A percentile compares a stretch with the other conserved stretches of the same genome.
These are phyloP conservation scores for Limnomonas spitsbergensis DNA, from an alignment of 139 green algal genomes.

Conservation along the genomic window DNA sequence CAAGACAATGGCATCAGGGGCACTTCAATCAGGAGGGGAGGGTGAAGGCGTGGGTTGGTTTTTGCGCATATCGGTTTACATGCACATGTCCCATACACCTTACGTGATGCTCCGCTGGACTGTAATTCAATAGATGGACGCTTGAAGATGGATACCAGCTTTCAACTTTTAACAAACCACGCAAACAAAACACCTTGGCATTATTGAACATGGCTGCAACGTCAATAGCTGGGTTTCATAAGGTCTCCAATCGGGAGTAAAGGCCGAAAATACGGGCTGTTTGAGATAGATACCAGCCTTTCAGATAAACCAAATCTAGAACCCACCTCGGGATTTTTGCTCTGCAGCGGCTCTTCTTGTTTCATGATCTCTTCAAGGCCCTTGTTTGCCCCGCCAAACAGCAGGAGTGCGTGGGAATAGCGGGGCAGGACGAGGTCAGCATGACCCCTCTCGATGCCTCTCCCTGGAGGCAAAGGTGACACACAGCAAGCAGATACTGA, in stretches of 20 bases:
- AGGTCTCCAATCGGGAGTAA: background rate
- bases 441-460: background rate
- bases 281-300: background rate
- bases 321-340: background rate
- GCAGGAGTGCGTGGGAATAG: background rate
- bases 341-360: background rate
- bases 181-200: too few relatives aligned
- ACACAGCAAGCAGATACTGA: background rate
- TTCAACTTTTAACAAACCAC: constrained; percentile 1
- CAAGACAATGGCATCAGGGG: background rate
- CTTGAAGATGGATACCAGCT: background rate
- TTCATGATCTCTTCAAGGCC: constrained; percentile 8
- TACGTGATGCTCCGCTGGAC: background rate
- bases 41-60: too few relatives aligned
- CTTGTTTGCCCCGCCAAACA: background rate
- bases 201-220: background rate
- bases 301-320: too few relatives aligned
- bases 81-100: background rate
- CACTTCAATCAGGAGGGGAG: too few relatives aligned
- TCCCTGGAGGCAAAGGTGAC: background rate
- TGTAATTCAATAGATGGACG: too few relatives aligned
- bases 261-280: background rate
- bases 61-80: background rate
- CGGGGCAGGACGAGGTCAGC: background rate
- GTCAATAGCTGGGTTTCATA: background rate